Conservation (phyloP, 2,329 filamentous ascomycete species). For the Hypoxylon sp. region DNA sequence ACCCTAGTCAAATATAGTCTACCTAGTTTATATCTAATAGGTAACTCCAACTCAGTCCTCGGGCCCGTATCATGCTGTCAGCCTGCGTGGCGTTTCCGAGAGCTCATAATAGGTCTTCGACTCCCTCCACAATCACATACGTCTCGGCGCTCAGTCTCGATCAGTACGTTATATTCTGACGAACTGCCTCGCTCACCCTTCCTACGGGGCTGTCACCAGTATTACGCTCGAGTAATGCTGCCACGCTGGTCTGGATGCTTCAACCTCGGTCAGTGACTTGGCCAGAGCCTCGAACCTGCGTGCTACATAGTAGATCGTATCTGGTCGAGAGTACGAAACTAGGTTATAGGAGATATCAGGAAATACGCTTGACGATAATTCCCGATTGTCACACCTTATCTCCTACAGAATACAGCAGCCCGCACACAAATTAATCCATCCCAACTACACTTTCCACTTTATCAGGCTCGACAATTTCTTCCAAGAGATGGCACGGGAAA, state of each 20-base stretch:
- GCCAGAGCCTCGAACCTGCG: not conserved
- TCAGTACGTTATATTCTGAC: slow-evolving; percentile 14
- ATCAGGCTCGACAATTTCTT: not conserved
- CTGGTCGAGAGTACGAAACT: not conserved
- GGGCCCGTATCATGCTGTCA: not conserved
- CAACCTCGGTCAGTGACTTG: slow-evolving; percentile 9
- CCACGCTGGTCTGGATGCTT: not conserved
- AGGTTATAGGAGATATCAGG: not conserved
- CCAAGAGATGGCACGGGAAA: slow-evolving; percentile 22
- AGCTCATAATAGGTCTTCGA: slow-evolving; percentile 21
- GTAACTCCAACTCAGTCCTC: slow-evolving; percentile 4
- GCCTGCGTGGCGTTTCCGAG: not conserved
- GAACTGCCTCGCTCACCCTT: slow-evolving; percentile 5
- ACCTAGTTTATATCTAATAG: too few relatives aligned
- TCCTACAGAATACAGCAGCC: not conserved
- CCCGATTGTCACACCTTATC: not conserved
- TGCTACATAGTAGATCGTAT: not conserved
- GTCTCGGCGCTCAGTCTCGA: slow-evolving; percentile 4
- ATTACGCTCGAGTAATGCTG: slow-evolving; percentile 7
- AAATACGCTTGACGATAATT: not conserved
- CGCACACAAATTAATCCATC: not conserved
- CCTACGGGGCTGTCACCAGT: not conserved
- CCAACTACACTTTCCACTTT: not conserved
- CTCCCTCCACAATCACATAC: slow-evolving; percentile 9
- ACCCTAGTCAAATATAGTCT: too few relatives aligned